phyloP scores from a whole-genome alignment of 2,329 filamentous ascomycete species.

The Diplocarpon mali region DNA sequence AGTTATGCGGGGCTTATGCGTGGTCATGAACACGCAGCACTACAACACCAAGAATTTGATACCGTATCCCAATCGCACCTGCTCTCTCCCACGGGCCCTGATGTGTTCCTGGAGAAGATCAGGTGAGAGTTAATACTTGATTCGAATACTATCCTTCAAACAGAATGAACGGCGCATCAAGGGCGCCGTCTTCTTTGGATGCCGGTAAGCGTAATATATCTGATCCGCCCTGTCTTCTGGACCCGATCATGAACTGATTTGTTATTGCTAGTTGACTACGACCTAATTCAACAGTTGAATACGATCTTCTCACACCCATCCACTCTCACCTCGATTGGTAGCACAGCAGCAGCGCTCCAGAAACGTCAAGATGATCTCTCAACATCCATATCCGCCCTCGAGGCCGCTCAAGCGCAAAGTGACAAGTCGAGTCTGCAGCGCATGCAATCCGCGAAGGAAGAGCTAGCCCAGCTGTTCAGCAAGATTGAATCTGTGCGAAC shows the following conservation, averaged over 20 bases:
- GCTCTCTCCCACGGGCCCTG: neutral
- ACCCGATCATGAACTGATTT: constrained; percentile 10
- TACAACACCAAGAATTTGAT: neutral
- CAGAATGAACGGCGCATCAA: constrained; percentile 26
- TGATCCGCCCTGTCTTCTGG: neutral
- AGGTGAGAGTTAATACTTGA: neutral
- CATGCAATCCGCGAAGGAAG: constrained; percentile 82
- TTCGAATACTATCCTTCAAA: neutral
- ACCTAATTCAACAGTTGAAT: constrained; percentile 89
- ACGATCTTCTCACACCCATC: constrained; percentile 85
- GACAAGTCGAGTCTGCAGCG: constrained; percentile 81
- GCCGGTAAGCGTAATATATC: constrained; percentile 21
- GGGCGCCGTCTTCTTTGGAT: constrained; percentile 25
- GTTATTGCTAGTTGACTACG: constrained; percentile 57
- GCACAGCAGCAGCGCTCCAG: constrained; percentile 63
- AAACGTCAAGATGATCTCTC: constrained; percentile 75
- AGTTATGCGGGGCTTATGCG: constrained; percentile 11
- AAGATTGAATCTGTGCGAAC: constrained; percentile 91
- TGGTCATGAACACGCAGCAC: constrained; percentile 10
- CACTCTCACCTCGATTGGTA: constrained; percentile 64
- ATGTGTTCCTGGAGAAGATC: neutral
- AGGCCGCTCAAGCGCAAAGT: constrained; percentile 67
- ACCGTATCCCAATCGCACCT: neutral
- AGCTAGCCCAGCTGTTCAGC: constrained; percentile 80
- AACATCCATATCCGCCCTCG: constrained; percentile 60